Percentiles rank a stretch among this genome's conserved stretches.
phyloP scores from a whole-genome alignment of 108 stramenopile genomes.

The Cyclotella atomus region DNA sequence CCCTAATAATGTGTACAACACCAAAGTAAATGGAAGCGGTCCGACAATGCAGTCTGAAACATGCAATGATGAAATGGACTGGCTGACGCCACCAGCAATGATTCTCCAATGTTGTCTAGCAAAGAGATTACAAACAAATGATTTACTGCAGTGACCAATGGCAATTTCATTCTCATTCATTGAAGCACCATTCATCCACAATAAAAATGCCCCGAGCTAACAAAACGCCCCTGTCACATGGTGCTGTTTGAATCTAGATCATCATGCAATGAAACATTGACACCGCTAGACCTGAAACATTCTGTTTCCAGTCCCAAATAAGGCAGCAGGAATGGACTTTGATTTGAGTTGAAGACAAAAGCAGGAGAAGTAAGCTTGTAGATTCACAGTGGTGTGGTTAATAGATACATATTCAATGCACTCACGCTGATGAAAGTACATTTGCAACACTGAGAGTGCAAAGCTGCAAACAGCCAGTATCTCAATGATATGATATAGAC shows the following conservation, averaged over 20 bases:
- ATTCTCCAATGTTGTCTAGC: conserved; percentile 35
- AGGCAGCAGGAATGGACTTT: conserved; percentile 27
- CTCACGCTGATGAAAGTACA: neutral
- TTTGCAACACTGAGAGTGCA: conserved; percentile 19
- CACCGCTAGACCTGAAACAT: conserved; percentile 29
- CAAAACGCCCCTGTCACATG: conserved; percentile 23
- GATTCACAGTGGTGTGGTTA: too few species aligned
- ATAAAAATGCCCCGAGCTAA: conserved; percentile 25
- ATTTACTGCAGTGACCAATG: conserved; percentile 24
- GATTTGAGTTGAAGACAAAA: neutral
- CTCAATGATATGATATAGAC: conserved; percentile 32
- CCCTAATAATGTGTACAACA: conserved; percentile 41
- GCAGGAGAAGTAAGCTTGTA: too few species aligned
- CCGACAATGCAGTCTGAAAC: conserved; percentile 35
- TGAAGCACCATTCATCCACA: conserved; percentile 45
- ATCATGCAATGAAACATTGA: neutral
- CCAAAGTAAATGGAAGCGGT: conserved; percentile 35
- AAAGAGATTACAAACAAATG: conserved; percentile 31
- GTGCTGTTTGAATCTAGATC: conserved; percentile 11
- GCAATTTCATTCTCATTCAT: conserved; percentile 39
- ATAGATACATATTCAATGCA: too few species aligned
- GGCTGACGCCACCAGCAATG: neutral
- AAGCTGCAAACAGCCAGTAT: conserved; percentile 37
- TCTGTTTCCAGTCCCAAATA: conserved; percentile 52
- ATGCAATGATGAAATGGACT: conserved; percentile 23